These are phyloP conservation scores for Boletus reticulatus DNA, from an alignment of 768 basidiomycete species.

Conservation along the genomic window DNA sequence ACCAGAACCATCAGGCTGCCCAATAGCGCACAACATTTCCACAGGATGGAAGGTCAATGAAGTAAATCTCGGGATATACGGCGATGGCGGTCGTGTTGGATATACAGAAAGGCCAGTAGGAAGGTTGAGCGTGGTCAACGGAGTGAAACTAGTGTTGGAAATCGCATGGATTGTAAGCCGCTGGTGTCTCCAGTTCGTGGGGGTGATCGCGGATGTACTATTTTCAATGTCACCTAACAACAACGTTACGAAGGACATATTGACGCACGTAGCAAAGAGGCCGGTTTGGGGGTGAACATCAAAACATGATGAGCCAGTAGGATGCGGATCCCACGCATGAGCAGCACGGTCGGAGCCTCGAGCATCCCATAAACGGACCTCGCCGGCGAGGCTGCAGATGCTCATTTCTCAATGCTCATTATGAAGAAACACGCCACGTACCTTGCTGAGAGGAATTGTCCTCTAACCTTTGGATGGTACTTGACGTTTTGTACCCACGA, in stretches of 20 bases:
- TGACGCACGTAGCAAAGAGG: slow-evolving; percentile 80
- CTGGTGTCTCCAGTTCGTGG: slow-evolving; percentile 64
- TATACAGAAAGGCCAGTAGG: slow-evolving; percentile 54
- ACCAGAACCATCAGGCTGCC: slow-evolving; percentile 69
- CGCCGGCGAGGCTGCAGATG: slow-evolving; percentile 71
- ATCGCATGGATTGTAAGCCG: slow-evolving; percentile 61
- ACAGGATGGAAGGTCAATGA: slow-evolving; percentile 80
- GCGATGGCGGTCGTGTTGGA: slow-evolving; percentile 56
- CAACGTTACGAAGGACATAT: neutral
- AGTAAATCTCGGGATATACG: slow-evolving; percentile 59
- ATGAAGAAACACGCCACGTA: slow-evolving; percentile 32
- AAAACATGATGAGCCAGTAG: slow-evolving; percentile 75
- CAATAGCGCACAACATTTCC: slow-evolving; percentile 80
- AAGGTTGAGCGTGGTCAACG: slow-evolving; percentile 44
- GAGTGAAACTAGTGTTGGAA: slow-evolving; percentile 26
- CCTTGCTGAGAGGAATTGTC: slow-evolving; percentile 86
- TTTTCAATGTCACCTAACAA: slow-evolving; percentile 4
- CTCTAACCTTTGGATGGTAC: slow-evolving; percentile 68
- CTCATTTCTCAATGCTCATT: neutral
- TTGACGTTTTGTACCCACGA: slow-evolving; percentile 91
- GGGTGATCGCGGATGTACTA: slow-evolving; percentile 60
- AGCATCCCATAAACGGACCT: slow-evolving; percentile 90
- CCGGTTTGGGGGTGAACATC: slow-evolving; percentile 83
- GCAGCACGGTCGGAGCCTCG: slow-evolving; percentile 60
- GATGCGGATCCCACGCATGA: slow-evolving; percentile 62